Conservation (phyloP, 176 grass and related monocot species). For the Calamus simplicifolius region DNA sequence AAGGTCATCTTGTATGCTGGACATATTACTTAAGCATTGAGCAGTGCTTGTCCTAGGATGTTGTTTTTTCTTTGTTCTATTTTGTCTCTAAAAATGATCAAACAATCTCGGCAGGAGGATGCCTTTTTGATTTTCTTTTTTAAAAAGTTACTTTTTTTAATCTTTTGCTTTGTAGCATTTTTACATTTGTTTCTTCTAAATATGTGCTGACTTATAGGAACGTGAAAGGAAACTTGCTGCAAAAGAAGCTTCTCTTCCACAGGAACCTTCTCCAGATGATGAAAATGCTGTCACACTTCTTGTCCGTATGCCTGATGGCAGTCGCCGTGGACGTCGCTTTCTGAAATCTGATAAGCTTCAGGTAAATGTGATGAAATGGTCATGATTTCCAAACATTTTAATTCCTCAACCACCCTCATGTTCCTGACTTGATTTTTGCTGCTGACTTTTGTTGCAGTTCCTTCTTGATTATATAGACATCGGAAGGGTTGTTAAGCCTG, state of each 20-base stretch:
- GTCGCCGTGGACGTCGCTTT: conserved; percentile 66
- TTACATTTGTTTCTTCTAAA: no score
- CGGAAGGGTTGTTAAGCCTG: conserved; percentile 79
- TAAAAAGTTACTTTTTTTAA: no score
- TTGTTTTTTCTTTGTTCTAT: no score
- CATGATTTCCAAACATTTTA: no score
- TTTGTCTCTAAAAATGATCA: no score
- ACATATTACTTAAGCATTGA: no score
- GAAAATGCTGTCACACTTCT: conserved; percentile 77
- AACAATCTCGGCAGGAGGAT: no score
- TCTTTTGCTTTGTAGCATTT: no score
- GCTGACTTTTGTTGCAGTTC: conserved; percentile 44
- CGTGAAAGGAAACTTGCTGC: conserved; percentile 63
- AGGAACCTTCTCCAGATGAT: conserved; percentile 67
- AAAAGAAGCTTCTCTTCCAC: conserved; percentile 70
- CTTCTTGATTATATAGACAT: conserved; percentile 94
- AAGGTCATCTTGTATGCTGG: no score
- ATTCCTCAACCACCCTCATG: no score
- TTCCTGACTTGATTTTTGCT: neutral
- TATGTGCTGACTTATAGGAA: conserved; percentile 31
- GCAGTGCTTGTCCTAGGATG: no score
- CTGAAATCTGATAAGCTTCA: conserved; percentile 88
- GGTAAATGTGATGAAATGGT: conserved; percentile 21
- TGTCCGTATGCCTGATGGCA: conserved; percentile 88
- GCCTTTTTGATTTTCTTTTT: no score